A percentile compares a stretch with the other conserved stretches of the same genome.
These are phyloP conservation scores for Solanum tarapatanum DNA, from an alignment of 257 asterid genomes.

Conservation along the genomic window DNA sequence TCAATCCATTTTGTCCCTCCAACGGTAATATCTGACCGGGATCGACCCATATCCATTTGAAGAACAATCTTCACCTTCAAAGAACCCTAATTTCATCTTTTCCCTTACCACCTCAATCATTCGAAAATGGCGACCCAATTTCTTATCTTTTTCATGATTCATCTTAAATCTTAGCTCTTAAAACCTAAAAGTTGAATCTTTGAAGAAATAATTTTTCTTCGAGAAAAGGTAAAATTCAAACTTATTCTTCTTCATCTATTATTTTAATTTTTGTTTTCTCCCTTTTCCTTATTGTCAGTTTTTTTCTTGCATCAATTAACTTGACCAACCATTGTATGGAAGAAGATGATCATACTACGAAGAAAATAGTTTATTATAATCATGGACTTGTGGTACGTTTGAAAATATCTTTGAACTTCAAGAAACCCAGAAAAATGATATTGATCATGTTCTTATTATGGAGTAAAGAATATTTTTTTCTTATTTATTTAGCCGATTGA, in stretches of 20 bases:
- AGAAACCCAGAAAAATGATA: neutral
- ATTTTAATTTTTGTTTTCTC: too few relatives aligned
- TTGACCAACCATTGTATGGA: neutral
- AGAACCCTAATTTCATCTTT: neutral
- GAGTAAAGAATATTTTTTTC: neutral
- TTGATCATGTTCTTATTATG: neutral
- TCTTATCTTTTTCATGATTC: neutral
- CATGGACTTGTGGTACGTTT: neutral
- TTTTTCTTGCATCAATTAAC: neutral
- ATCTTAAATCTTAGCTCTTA: too few relatives aligned
- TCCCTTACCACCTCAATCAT: neutral
- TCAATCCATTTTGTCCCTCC: neutral
- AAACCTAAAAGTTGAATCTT: too few relatives aligned
- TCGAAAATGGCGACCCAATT: neutral
- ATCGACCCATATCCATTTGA: neutral
- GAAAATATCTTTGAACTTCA: neutral
- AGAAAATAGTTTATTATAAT: neutral
- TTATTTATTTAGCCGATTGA: neutral
- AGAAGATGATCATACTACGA: neutral
- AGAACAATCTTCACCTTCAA: neutral
- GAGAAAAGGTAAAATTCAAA: neutral
- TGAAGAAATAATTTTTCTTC: neutral
- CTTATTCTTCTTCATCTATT: neutral
- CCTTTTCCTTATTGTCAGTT: neutral
- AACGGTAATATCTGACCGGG: too few relatives aligned